Evolutionary conservation across 2,329 filamentous ascomycete species (phyloP), one percentile per base, ranked within the genome.

Genomic region (Akanthomyces dipterigenus): DNA sequence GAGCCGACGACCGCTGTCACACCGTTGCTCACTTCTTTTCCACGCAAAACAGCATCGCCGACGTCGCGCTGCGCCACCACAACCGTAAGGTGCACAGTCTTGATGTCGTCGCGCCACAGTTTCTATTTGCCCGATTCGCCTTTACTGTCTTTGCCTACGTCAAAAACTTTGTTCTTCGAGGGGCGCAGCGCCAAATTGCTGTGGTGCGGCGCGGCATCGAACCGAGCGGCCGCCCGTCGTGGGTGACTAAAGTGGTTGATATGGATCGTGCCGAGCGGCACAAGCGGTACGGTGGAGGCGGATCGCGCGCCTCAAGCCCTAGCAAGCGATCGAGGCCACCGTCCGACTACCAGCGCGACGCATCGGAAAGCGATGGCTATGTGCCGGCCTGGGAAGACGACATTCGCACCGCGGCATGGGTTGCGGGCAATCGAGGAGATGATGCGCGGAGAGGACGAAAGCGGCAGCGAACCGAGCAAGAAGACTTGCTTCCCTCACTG

Each of bases 21-120:
- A 38, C 58, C 40, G 34, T 61, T 55, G 58, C 55, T 22, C 58
- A 61, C 26, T 61, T 61, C 46, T 26, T 59, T 12, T 59, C 22
- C 14, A 34, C 40, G 4, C n/a, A n/a, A n/a, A 42, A 5, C 14
- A 42, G n/a, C n/a, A 7, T 14, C 40, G 40, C 6, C 40, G 40
- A 42, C 40, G 40, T 14, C 11, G 40, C 40, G 6, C 40, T 42
- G 4, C 4, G 4, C 3, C 16, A 16, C 16, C 40, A 42, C 16
- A 42, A 42, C 40, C 40, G n/a, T 5, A 42, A 42, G 40, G 40
- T 42, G n/a, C 40, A 42, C 40, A 42, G 40, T 14, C 4, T 42
- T 42, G 5, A 42, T 7, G 6, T n/a, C n/a, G 40, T 42, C 3
- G 40, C 40, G 11, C 40, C 40, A n/a, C 5, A 42, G 11, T 42